These are phyloP conservation scores for Hemileccinum rubropunctum DNA, from an alignment of 768 basidiomycete genomes.

Conservation along the genomic window DNA sequence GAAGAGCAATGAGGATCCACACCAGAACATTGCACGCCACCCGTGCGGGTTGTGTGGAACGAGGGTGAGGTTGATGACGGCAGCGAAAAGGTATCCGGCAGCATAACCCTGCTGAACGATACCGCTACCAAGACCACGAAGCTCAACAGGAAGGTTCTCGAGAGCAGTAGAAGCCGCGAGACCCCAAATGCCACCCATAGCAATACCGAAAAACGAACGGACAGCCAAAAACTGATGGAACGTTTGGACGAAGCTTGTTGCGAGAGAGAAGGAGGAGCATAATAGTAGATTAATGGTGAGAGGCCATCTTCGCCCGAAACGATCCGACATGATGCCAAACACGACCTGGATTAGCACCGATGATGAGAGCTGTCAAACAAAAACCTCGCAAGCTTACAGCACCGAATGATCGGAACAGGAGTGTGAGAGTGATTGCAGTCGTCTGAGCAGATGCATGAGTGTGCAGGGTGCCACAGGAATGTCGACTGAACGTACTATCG, in stretches of 20 bases:
- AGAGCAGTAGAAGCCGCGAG: slow-evolving; percentile 79
- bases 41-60: slow-evolving; percentile 35
- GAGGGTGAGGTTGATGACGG: slow-evolving; percentile 73
- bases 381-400: slow-evolving; percentile 41
- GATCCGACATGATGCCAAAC: slow-evolving; percentile 82
- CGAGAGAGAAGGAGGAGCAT: slow-evolving; percentile 72
- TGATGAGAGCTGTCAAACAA: background rate
- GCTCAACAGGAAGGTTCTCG: slow-evolving; percentile 88
- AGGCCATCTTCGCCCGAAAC: slow-evolving; percentile 93
- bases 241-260: slow-evolving; percentile 75
- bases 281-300: slow-evolving; percentile 73
- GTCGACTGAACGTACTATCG: slow-evolving; percentile 36
- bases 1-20: slow-evolving; percentile 64
- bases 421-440: slow-evolving; percentile 85
- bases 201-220: slow-evolving; percentile 80
- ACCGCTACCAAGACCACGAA: slow-evolving; percentile 83
- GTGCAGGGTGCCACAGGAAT: background rate
- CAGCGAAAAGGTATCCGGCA: slow-evolving; percentile 81
- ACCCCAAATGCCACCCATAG: slow-evolving; percentile 92
- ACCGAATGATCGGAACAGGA: slow-evolving; percentile 82
- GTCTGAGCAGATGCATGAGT: slow-evolving; percentile 40
- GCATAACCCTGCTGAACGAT: slow-evolving; percentile 93
- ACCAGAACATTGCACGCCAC: slow-evolving; percentile 87
- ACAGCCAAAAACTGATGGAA: slow-evolving; percentile 78
- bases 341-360: slow-evolving; percentile 39